phyloP scores from a whole-genome alignment of 148 eudicot genomes.

The Amaranthus hypochondriacus region DNA sequence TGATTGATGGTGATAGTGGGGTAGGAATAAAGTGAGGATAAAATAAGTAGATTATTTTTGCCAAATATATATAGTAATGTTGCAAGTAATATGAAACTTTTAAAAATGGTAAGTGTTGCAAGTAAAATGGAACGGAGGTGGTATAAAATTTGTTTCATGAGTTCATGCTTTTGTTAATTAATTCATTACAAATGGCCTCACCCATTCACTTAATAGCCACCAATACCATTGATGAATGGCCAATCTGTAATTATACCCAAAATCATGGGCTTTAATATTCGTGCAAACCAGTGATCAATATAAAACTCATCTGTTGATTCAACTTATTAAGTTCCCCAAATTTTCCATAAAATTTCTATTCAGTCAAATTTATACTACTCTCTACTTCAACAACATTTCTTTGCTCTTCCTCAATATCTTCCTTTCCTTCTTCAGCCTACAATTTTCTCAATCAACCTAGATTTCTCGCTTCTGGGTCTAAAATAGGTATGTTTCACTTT shows the following conservation, averaged over 20 bases:
- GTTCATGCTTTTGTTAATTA: neutral
- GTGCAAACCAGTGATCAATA: neutral
- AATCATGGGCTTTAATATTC: neutral
- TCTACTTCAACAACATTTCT: neutral
- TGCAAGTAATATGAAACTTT: no score
- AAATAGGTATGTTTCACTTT: neutral
- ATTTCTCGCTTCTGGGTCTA: neutral
- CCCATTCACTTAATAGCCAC: neutral
- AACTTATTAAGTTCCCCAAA: conserved; percentile 1
- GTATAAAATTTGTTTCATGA: neutral
- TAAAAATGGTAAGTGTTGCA: no score
- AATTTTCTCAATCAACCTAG: neutral
- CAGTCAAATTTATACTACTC: neutral
- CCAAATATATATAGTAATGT: no score
- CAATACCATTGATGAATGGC: neutral
- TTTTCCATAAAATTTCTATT: neutral
- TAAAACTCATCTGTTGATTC: conserved; percentile 10
- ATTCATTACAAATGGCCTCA: neutral
- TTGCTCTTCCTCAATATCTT: neutral
- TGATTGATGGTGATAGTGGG: no score
- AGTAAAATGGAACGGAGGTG: no score
- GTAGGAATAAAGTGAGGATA: no score
- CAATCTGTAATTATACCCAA: neutral
- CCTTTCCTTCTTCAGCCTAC: neutral
- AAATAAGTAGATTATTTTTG: no score